Conservation (phyloP, 208 protist species). For the Porcisia deanei region DNA sequence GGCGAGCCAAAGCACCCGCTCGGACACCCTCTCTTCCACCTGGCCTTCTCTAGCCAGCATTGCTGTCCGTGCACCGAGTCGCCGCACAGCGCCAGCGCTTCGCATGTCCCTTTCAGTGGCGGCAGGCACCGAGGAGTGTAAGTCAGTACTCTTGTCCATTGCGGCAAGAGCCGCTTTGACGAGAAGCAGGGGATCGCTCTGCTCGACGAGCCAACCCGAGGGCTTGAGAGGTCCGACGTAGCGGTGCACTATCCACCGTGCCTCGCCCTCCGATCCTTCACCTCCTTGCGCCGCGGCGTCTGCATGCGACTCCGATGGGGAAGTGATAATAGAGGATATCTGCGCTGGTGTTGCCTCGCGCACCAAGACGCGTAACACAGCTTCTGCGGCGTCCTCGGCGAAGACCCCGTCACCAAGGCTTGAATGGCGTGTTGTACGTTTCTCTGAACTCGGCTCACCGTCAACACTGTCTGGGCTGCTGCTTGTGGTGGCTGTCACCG, state of each 20-base stretch:
- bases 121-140: no score
- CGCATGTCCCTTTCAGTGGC: slow-evolving; percentile 3
- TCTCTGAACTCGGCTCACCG: background rate
- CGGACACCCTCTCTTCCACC: slow-evolving; percentile 13
- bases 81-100: slow-evolving; percentile 11
- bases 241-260: background rate
- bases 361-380: slow-evolving; percentile 21
- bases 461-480: background rate
- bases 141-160: background rate
- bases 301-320: background rate
- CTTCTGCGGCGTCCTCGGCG: slow-evolving; percentile 21
- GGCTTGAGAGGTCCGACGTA: slow-evolving; percentile 13
- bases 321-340: slow-evolving; percentile 12
- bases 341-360: slow-evolving; percentile 15
- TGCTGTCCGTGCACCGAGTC: slow-evolving; percentile 23
- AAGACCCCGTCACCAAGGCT: background rate
- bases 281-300: background rate
- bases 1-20: slow-evolving; percentile 23
- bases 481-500: background rate
- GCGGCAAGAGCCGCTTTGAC: slow-evolving; percentile 26
- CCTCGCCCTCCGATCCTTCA: background rate
- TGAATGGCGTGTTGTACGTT: no score
- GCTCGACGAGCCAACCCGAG: slow-evolving; percentile 16
- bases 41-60: slow-evolving; percentile 25
- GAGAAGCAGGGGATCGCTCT: slow-evolving; percentile 22